Evolutionary conservation across 1,284 basidiomycete genomes (phyloP).

Genomic region (Boletellus dicymbophilus): DNA sequence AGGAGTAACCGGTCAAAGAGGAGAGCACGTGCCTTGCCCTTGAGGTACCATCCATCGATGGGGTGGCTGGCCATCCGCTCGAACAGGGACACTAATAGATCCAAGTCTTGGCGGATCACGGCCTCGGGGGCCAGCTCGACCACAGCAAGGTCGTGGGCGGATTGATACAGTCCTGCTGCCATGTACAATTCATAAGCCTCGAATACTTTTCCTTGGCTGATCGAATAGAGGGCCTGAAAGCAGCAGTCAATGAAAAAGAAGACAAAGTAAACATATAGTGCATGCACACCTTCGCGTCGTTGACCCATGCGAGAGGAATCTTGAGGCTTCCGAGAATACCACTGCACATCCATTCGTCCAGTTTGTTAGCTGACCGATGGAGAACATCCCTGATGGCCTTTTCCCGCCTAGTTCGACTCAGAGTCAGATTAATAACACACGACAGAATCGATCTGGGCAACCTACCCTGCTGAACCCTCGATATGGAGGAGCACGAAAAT

Average conservation of each 20-base stretch:
- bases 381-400: conserved; percentile 84
- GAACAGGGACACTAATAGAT: conserved; percentile 77
- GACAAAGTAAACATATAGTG: neutral
- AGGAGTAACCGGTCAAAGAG: conserved; percentile 1
- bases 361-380: conserved; percentile 65
- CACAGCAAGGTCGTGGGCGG: conserved; percentile 84
- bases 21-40: conserved; percentile 66
- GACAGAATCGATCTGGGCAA: neutral
- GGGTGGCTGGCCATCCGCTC: conserved; percentile 61
- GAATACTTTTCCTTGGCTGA: conserved; percentile 67
- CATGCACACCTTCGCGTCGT: conserved; percentile 83
- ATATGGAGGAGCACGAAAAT: conserved; percentile 91
- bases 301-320: conserved; percentile 86
- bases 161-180: conserved; percentile 66
- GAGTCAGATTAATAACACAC: conserved; percentile 5
- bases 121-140: conserved; percentile 90
- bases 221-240: conserved; percentile 66
- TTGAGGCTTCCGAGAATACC: conserved; percentile 79
- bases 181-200: conserved; percentile 81
- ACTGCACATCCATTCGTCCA: conserved; percentile 70
- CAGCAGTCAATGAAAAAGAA: conserved; percentile 8
- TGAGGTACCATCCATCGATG: conserved; percentile 75
- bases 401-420: conserved; percentile 56
- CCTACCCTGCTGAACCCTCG: conserved; percentile 77
- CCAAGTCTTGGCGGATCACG: conserved; percentile 78